Conservation (phyloP, 805 yeast species). For the Yamadazyma olivae region DNA sequence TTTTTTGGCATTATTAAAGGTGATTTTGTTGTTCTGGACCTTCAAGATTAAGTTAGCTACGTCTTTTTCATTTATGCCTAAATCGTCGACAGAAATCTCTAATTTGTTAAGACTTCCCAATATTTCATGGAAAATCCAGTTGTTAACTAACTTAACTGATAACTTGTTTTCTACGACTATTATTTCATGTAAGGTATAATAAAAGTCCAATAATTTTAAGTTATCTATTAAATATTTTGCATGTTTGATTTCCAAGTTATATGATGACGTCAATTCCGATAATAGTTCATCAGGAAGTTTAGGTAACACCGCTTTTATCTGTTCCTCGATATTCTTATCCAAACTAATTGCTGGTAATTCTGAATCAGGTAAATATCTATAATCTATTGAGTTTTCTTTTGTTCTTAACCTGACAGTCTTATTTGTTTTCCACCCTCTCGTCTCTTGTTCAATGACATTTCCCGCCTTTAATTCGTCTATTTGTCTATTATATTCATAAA, state of each 20-base stretch:
- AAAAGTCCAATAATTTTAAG: conserved; percentile 50
- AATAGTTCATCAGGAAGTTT: conserved; percentile 61
- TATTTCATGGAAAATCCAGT: conserved; percentile 83
- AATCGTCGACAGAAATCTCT: conserved; percentile 29
- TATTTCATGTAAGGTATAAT: conserved; percentile 36
- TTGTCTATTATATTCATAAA: conserved; percentile 74
- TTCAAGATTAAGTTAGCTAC: conserved; percentile 29
- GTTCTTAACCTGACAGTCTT: conserved; percentile 64
- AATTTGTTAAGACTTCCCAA: conserved; percentile 65
- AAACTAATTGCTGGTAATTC: conserved; percentile 68
- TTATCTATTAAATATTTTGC: conserved; percentile 65
- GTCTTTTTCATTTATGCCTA: no score
- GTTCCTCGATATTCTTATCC: conserved; percentile 36
- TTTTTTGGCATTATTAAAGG: conserved; percentile 65
- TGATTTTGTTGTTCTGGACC: conserved; percentile 48
- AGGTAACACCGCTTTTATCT: conserved; percentile 47
- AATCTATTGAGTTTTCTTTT: conserved; percentile 82
- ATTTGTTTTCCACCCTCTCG: conserved; percentile 90
- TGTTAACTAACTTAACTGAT: conserved; percentile 47
- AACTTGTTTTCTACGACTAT: conserved; percentile 17
- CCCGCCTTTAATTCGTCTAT: conserved; percentile 37
- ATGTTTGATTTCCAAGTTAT: conserved; percentile 62
- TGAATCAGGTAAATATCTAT: conserved; percentile 92
- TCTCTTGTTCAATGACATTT: conserved; percentile 47
- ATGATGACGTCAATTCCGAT: conserved; percentile 34